Evolutionary conservation across 2,329 filamentous ascomycete genomes (phyloP).

Genomic region (Plectosphaerella sp.): DNA sequence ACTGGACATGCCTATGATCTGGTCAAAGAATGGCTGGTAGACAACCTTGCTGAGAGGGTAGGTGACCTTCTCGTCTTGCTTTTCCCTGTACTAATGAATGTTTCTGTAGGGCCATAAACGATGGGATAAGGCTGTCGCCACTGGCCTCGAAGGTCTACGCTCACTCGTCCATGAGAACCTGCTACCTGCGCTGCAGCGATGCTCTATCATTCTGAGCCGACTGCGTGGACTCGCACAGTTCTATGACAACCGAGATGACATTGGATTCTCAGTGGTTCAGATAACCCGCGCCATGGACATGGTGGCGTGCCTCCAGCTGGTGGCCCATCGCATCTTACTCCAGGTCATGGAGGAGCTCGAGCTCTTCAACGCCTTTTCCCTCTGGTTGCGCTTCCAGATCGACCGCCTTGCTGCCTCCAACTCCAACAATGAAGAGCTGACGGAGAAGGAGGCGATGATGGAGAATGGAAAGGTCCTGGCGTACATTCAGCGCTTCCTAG

Average conservation of each 20-base stretch:
- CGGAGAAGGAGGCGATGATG: slow-evolving; percentile 72
- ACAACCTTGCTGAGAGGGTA: slow-evolving; percentile 76
- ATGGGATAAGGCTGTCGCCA: slow-evolving; percentile 84
- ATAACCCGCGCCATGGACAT: slow-evolving; percentile 65
- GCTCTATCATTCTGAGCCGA: slow-evolving; percentile 74
- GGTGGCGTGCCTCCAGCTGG: slow-evolving; percentile 68
- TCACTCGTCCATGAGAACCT: slow-evolving; percentile 82
- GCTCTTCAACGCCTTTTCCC: slow-evolving; percentile 73
- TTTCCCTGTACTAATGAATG: background rate
- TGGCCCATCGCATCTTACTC: slow-evolving; percentile 69
- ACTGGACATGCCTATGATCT: slow-evolving; percentile 75
- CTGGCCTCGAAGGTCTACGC: slow-evolving; percentile 73
- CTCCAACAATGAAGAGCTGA: slow-evolving; percentile 63
- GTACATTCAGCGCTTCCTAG: slow-evolving; percentile 72
- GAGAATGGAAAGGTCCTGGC: slow-evolving; percentile 68
- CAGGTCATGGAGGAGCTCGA: slow-evolving; percentile 71
- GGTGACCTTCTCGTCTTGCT: slow-evolving; percentile 17
- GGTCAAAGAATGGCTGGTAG: slow-evolving; percentile 83
- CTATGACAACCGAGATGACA: slow-evolving; percentile 60
- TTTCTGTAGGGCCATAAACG: slow-evolving; percentile 73
- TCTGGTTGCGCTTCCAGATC: slow-evolving; percentile 81
- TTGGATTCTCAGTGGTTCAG: slow-evolving; percentile 62
- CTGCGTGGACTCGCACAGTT: slow-evolving; percentile 81
- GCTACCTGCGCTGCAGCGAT: slow-evolving; percentile 80
- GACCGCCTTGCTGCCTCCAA: slow-evolving; percentile 65